Conservation (phyloP, 208 protist genomes). For the Trypanosoma caninum region DNA sequence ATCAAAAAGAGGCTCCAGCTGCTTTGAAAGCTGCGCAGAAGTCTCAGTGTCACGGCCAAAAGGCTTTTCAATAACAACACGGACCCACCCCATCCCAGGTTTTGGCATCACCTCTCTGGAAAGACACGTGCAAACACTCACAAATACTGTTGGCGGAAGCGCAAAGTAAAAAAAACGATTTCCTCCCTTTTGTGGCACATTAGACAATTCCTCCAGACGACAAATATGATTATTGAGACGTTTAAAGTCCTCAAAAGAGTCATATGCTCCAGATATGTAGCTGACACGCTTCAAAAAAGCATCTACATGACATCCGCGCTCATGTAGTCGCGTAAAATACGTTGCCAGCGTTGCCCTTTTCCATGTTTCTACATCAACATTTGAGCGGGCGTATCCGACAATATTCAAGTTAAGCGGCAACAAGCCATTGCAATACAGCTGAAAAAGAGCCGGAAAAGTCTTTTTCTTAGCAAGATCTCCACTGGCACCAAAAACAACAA, state of each 20-base stretch:
- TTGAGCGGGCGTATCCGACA: constrained; percentile 86
- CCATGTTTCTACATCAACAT: constrained; percentile 66
- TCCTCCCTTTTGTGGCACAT: constrained; percentile 33
- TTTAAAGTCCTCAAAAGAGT: constrained; percentile 68
- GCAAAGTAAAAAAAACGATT: constrained; percentile 92
- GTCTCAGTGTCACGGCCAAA: constrained; percentile 87
- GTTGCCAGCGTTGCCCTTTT: constrained; percentile 57
- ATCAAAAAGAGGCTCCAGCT: constrained; percentile 73
- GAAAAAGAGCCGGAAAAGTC: constrained; percentile 91
- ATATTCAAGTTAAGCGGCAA: constrained; percentile 72
- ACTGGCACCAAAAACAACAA: constrained; percentile 88
- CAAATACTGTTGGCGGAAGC: constrained; percentile 84
- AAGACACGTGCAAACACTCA: constrained; percentile 53
- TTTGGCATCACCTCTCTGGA: constrained; percentile 53
- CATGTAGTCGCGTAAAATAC: constrained; percentile 49
- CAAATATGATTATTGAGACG: constrained; percentile 49
- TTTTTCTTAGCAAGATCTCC: constrained; percentile 93
- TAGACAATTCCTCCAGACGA: constrained; percentile 47
- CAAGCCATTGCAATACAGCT: constrained; percentile 79
- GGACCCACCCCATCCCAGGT: constrained; percentile 51
- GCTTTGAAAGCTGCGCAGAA: constrained; percentile 67
- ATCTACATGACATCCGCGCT: constrained; percentile 53
- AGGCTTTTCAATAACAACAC: constrained; percentile 93
- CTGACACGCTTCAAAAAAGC: constrained; percentile 57
- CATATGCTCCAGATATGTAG: constrained; percentile 83